Percentiles rank a stretch among this genome's conserved stretches.
Evolutionary conservation across 768 basidiomycete species (phyloP).

Genomic region (Termitomyces sp.): DNA sequence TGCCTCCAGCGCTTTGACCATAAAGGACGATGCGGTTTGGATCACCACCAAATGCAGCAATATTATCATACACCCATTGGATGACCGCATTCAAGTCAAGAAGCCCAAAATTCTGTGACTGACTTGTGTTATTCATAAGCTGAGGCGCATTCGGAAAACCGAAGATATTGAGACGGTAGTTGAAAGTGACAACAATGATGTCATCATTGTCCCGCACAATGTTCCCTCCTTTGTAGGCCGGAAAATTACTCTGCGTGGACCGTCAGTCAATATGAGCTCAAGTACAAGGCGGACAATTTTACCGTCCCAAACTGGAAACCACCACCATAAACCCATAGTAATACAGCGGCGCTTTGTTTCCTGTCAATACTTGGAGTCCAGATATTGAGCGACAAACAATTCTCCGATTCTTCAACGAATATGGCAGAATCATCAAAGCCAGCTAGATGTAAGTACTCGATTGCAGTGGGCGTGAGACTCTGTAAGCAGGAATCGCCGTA

Average conservation of each 20-base stretch:
- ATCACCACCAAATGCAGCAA: conserved; percentile 37
- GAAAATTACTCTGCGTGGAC: conserved; percentile 23
- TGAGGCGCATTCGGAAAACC: conserved; percentile 35
- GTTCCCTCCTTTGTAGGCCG: conserved; percentile 23
- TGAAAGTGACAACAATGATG: conserved; percentile 30
- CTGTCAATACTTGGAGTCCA: conserved; percentile 29
- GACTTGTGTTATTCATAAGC: conserved; percentile 14
- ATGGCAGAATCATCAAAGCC: conserved; percentile 16
- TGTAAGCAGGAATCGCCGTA: conserved; percentile 29
- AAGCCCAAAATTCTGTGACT: no score
- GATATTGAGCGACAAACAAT: conserved; percentile 31
- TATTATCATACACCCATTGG: conserved; percentile 43
- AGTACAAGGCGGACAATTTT: neutral
- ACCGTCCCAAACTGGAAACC: conserved; percentile 32
- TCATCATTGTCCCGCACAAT: conserved; percentile 31
- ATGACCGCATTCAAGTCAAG: conserved; percentile 34
- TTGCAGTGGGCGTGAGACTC: conserved; percentile 14
- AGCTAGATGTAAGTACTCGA: conserved; percentile 21
- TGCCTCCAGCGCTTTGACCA: conserved; percentile 32
- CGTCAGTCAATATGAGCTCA: neutral
- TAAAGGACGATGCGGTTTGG: conserved; percentile 31
- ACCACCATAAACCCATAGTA: conserved; percentile 38
- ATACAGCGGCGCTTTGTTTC: no score
- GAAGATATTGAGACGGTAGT: no score
- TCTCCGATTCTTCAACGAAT: conserved; percentile 26